Evolutionary conservation across 768 basidiomycete genomes (phyloP), one percentile per base, ranked within the genome.

Genomic region (Boletus tylopilopsis): DNA sequence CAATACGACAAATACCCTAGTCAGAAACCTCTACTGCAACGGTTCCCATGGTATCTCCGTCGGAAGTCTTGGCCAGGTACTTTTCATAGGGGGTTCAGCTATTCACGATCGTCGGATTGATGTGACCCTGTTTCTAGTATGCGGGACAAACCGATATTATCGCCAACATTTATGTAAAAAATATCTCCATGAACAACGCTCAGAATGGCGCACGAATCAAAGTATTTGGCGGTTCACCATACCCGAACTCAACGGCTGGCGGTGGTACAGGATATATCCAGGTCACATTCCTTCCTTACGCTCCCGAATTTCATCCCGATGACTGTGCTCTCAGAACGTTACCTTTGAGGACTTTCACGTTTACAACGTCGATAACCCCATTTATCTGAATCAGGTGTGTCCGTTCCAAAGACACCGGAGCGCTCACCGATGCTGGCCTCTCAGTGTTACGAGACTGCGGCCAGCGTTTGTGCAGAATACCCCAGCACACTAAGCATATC

Each of bases 131-230:
- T 7, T 32, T 40, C 33, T 18, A 73, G 69, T 73, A 69, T 44
- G 66, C 72, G 2, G 66, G 69, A 6, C 64, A 66, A 50, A 68
- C 62, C 21, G 75, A 77, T 37, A 74, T 77, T 41, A 74, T 76
- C 24, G 69, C 69, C 22, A 73, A 78, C 58, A 64, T 78, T 42
- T 66, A 59, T 22, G 73, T 70, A 30, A 60, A 63, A 23, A 73
- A 77, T 48, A 62, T 78, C 30, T 64, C 67, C 21, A 76, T 77
- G 72, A 54, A 67, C 22, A 73, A 77, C 38, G 72, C 74, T 3
- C 63, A 75, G 54, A 76, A 78, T 49, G 77, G 76, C 2, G 76
- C 75, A 0, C 70, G 75, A n/a, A 77, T 78, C 67, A 79, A 79
- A 60, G 73, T 73, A 5, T 79, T 76, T 51, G 74, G 73, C 5